Evolutionary conservation across 2,329 filamentous ascomycete species (phyloP), one percentile per base, ranked within the genome.

Genomic region (Endoconidiophora polonica): DNA sequence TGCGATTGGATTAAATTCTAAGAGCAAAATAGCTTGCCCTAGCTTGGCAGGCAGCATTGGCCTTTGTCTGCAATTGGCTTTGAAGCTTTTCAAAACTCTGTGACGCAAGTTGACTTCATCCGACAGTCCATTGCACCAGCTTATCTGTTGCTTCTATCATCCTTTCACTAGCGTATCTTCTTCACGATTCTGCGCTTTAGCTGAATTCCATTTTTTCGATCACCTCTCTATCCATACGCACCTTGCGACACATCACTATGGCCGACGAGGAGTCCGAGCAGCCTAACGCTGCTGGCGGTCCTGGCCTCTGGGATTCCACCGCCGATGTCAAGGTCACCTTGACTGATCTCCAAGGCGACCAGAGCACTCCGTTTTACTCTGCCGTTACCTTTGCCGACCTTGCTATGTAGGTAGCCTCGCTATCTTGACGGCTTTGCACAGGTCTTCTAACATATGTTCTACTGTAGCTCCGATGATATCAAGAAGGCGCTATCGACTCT

Each of bases 281-380:
- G 57, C 54, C 59, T 20, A 64, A 70, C 45, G 65, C 57, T 23
- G 57, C 63, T 18, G 63, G 64, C 38, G 76, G 72, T 49, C 76
- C 76, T 38, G 70, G 68, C 44, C 68, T 80, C 24, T 64, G 75
- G 44, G 85, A 95, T 63, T 79, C 80, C 3, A 79, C 83, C 52
- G 93, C 83, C 65, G 83, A 91, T 57, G 90, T 98, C 57, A 83
- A 94, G 60, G 86, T 98, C 58, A 91, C 90, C 65, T 76, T 96
- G 53, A 88, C 82, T 59, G 87, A 94, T 61, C 73, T 94, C 49
- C 87, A 95, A 65, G 77, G 79, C 26, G 86, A 95, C 61, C 79
- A 83, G 9, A 82, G 86, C 59, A 90, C 87, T 61, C 90, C 90
- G 9, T 76, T 96, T 22, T 91, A 79, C 64, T 95, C 90, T 3